Conservation (phyloP, 2,329 filamentous ascomycete genomes). For the Helotiales sp. region DNA sequence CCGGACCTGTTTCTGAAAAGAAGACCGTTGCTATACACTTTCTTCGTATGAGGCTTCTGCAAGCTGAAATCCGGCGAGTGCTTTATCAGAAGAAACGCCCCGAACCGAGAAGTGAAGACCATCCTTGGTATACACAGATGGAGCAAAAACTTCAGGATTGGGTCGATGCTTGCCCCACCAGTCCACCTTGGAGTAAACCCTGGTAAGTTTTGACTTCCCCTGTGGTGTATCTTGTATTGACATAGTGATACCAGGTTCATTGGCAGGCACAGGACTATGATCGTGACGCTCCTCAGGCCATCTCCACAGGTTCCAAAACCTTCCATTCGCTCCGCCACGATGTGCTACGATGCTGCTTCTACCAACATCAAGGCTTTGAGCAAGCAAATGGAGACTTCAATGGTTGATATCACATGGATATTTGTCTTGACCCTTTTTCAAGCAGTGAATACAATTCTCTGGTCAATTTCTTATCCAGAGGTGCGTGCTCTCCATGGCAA, state of each 20-base stretch:
- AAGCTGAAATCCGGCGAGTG: slow-evolving; percentile 84
- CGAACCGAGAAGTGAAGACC: slow-evolving; percentile 76
- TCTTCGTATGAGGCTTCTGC: slow-evolving; percentile 85
- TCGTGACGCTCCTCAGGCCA: slow-evolving; percentile 85
- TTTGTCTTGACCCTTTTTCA: slow-evolving; percentile 90
- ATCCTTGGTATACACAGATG: slow-evolving; percentile 88
- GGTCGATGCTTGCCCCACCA: slow-evolving; percentile 76
- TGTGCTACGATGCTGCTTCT: slow-evolving; percentile 82
- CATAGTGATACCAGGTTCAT: slow-evolving; percentile 58
- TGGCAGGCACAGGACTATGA: slow-evolving; percentile 81
- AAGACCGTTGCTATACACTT: slow-evolving; percentile 93
- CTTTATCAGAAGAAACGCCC: slow-evolving; percentile 84
- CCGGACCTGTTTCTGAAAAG: slow-evolving; percentile 74
- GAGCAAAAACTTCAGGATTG: slow-evolving; percentile 78
- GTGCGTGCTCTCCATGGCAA: slow-evolving; percentile 74
- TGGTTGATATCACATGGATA: slow-evolving; percentile 90
- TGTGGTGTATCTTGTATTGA: slow-evolving; percentile 23
- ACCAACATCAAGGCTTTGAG: slow-evolving; percentile 82
- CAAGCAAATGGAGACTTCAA: slow-evolving; percentile 76
- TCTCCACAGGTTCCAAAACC: slow-evolving; percentile 91
- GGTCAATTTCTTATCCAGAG: slow-evolving; percentile 86
- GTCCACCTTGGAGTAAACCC: slow-evolving; percentile 72
- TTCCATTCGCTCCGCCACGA: slow-evolving; percentile 75
- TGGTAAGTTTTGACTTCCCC: slow-evolving; percentile 59
- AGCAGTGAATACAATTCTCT: slow-evolving; percentile 88